phyloP scores from a whole-genome alignment of 1,284 basidiomycete species.

The Cutaneotrichosporon curvatum region DNA sequence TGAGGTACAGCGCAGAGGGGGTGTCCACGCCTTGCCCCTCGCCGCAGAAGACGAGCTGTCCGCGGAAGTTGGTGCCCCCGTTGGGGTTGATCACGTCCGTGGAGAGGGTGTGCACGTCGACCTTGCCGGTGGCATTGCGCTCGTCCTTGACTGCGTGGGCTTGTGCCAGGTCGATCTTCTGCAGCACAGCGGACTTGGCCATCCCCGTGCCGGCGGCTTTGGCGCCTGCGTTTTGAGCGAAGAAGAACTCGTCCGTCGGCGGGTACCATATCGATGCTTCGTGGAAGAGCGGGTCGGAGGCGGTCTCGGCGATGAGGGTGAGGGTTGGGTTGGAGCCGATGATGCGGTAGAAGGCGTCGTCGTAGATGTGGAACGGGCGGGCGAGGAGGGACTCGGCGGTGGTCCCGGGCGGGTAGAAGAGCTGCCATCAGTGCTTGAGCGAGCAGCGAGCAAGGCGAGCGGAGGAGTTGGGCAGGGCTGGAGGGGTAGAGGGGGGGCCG shows the following conservation, averaged over 20 bases:
- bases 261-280: slow-evolving; percentile 63
- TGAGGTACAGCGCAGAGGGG: slow-evolving; percentile 58
- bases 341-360: slow-evolving; percentile 55
- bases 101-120: slow-evolving; percentile 50
- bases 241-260: slow-evolving; percentile 55
- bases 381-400: slow-evolving; percentile 20
- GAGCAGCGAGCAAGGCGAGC: neutral
- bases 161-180: slow-evolving; percentile 44
- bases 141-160: slow-evolving; percentile 43
- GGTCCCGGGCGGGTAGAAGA: slow-evolving; percentile 36
- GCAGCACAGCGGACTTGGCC: slow-evolving; percentile 49
- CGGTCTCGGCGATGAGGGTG: slow-evolving; percentile 51
- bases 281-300: slow-evolving; percentile 61
- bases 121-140: slow-evolving; percentile 34
- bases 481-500: neutral
- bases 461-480: neutral
- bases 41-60: slow-evolving; percentile 58
- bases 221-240: slow-evolving; percentile 51
- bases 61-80: slow-evolving; percentile 57
- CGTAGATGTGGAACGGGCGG: slow-evolving; percentile 59
- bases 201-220: slow-evolving; percentile 45
- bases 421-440: slow-evolving; percentile 17
- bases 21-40: slow-evolving; percentile 57
- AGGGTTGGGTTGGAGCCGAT: slow-evolving; percentile 58
- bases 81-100: slow-evolving; percentile 63